Evolutionary conservation across 768 basidiomycete genomes (phyloP), one percentile per base, ranked within the genome.

Genomic region (Russula foetens): DNA sequence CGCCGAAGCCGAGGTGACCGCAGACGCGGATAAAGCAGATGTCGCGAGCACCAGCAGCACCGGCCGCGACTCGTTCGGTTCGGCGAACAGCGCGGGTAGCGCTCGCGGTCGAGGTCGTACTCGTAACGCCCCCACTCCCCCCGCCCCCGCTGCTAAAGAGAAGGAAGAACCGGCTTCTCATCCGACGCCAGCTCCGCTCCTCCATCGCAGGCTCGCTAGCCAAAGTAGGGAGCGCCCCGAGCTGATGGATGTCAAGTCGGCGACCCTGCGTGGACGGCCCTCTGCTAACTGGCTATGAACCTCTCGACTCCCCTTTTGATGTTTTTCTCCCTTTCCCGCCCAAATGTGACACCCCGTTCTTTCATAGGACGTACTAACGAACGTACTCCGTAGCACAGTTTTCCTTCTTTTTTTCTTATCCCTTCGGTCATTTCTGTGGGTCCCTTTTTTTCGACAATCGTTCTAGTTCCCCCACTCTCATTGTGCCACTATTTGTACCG

Each of bases 51-150:
- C 14, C 6, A 55, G 50, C 21, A 62, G 60, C 45, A 62, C 60
- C 1, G n/a, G 60, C 38, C 65, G 65, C 23, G 65, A 66, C 44
- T 66, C 65, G 15, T 7, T 58, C 48, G 59, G 48, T 15, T 66
- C 65, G 24, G 45, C 56, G 33, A 28, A 44, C 24, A 64, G 63
- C 33, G 8, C n/a, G 21, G 46, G 50, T 11, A 64, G 63, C 43
- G 35, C 31, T 17, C 55, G 52, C 4, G 52, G 31, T 15, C 63
- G 60, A n/a, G 56, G 45, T 2, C 56, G 29, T n/a, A 50, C 28
- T 39, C 50, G 33, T 8, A 41, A 7, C n/a, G 23, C 24, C 14
- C 7, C 47, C 17, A n/a, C 23, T 4, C 2, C 33, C 7, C 15
- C 35, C n/a, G 26, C 3, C 21, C 11, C n/a, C 6, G 26, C 39